Evolutionary conservation across 78 protist species (phyloP), one percentile per base, ranked within the genome.

Genomic region (Dictyostelium capitatum): DNA sequence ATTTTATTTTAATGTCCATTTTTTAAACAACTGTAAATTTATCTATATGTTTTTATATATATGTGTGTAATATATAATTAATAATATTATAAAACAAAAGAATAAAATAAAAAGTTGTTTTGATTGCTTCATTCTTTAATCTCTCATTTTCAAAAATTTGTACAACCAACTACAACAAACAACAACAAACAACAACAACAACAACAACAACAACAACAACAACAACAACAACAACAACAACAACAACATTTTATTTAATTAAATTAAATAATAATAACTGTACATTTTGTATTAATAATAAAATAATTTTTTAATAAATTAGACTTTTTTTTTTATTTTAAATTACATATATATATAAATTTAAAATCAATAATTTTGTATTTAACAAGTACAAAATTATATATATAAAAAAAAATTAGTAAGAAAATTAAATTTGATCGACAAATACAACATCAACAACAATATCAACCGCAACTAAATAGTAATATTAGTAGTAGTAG

Each of bases 371-470:
- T 25, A 11, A 62, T 62, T 62, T 11, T 19, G 25, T 67, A 67
- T 67, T 67, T 67, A 28, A 20, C 17, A 15, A 28, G 41, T 67
- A 28, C 30, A 67, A 67, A 32, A 67, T 67, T 30, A 67, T 67
- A 67, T 67, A 67, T 67, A 67, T 32, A 67, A 67, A 67, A 67
- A 67, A 67, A 67, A 67, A 67, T 67, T 30, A 32, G 48, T 67
- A 67, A 67, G 32, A 67, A 67, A 67, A 67, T 67, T 67, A 67
- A 67, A 67, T 67, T 67, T 67, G 75, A 67, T 32, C 75, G 32
- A 67, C 48, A 32, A 67, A 32, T 30, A 32, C 75, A 20, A 25
- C 75, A 67, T 30, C 46, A 67, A 28, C 75, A 20, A 25, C 75
- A 37, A 37, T 37, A 37, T 32, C 75, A 12, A 67, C 75, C 75